A percentile compares a stretch with the other conserved stretches of the same genome.
phyloP scores from a whole-genome alignment of 768 basidiomycete genomes.

The Russula virescens region DNA sequence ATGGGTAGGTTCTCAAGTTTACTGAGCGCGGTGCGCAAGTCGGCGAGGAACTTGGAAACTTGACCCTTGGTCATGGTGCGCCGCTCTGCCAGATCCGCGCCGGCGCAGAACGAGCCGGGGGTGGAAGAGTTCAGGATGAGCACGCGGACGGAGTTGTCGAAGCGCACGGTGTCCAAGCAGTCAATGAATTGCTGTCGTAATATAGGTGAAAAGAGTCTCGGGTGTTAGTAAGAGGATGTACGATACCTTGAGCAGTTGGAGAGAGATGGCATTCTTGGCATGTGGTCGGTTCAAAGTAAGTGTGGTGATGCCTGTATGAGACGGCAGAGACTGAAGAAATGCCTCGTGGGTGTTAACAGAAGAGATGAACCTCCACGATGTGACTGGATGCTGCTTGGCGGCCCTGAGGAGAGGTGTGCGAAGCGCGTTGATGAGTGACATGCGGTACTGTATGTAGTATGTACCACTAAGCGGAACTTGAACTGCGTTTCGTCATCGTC shows the following conservation, averaged over 20 bases:
- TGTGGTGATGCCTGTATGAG: slow-evolving; percentile 18
- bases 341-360: slow-evolving; percentile 16
- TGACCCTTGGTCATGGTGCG: slow-evolving; percentile 73
- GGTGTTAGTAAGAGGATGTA: not conserved
- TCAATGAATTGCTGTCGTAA: slow-evolving; percentile 15
- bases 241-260: slow-evolving; percentile 21
- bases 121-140: slow-evolving; percentile 80
- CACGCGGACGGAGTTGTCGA: slow-evolving; percentile 63
- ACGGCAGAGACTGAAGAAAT: slow-evolving; percentile 15
- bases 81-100: slow-evolving; percentile 84
- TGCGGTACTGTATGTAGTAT: not conserved
- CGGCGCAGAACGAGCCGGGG: slow-evolving; percentile 81
- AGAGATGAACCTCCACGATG: slow-evolving; percentile 7
- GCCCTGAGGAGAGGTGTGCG: not conserved
- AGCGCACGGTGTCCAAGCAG: slow-evolving; percentile 11
- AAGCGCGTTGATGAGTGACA: slow-evolving; percentile 1
- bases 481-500: too few species aligned
- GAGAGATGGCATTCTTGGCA: slow-evolving; percentile 23
- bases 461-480: too few species aligned
- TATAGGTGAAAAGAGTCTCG: not conserved
- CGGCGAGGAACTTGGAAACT: slow-evolving; percentile 69
- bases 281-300: slow-evolving; percentile 21
- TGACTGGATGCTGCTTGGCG: not conserved
- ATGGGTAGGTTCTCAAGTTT: slow-evolving; percentile 78
- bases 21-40: slow-evolving; percentile 63